Evolutionary conservation across 2,329 filamentous ascomycete species (phyloP), one percentile per base, ranked within the genome.

Genomic region (Metarhizium anisopliae): DNA sequence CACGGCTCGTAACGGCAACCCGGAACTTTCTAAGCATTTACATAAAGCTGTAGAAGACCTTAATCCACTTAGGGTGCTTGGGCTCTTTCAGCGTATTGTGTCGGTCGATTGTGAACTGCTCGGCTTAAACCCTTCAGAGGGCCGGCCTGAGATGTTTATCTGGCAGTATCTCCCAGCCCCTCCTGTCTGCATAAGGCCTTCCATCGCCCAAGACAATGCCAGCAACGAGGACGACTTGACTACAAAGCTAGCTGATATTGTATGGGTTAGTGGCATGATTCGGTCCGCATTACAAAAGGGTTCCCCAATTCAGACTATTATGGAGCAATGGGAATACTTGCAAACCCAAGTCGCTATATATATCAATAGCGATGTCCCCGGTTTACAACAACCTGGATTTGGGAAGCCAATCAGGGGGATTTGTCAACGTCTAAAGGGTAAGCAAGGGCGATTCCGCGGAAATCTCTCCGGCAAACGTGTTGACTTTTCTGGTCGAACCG

Each of bases 391-490:
- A 64, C 86, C 86, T 14, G 89, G 90, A 13, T 86, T 90, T 58
- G 89, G 90, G 57, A 96, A 95, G 69, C 82, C 88, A 1, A 95
- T 94, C 64, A 83, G 93, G 63, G 93, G 94, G 20, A 95, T 97
- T 67, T 96, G 92, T 59, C 93, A 97, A 71, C 84, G 94, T 20
- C 73, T 99, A 52, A 99, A 99, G 73, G 94, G 94, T 63, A 99
- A 99, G 67, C 92, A 96, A 68, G 93, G 94, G 56, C 89, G 93
- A 55, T 97, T 99, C 72, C 87, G 93, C 74, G 93, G 94, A 57
- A 99, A 97, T 65, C 73, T 99, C 58, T 96, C 92, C 0, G 93
- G 93, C 68, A 99, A 99, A 72, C 93, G 94, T 80, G 93, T 99
- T 55, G 92, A 97, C 68, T 99, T 97, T 71, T 97, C 94, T 11